These are phyloP conservation scores for Lonicera japonica DNA, from an alignment of 129 eudicot genomes.

Conservation along the genomic window DNA sequence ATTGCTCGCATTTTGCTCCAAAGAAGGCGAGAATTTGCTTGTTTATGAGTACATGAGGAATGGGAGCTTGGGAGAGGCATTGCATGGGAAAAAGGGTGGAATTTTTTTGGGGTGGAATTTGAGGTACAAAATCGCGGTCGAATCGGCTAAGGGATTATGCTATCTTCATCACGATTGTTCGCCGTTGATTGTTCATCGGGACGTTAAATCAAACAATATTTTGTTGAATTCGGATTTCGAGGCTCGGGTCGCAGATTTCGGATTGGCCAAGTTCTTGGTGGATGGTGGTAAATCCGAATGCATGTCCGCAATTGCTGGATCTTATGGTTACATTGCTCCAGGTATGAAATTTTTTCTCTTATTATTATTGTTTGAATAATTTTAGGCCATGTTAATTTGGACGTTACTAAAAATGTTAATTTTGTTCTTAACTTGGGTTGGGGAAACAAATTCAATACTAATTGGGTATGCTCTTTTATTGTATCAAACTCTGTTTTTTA, in stretches of 20 bases:
- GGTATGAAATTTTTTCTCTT: conserved; percentile 19
- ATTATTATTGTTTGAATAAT: not conserved
- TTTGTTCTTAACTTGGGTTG: too few species aligned
- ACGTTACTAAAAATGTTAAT: too few species aligned
- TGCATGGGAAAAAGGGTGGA: conserved; percentile 47
- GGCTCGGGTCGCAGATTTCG: conserved; percentile 60
- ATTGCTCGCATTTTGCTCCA: conserved; percentile 47
- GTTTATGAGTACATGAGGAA: conserved; percentile 63
- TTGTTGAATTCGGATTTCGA: conserved; percentile 33
- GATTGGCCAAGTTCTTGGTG: conserved; percentile 48
- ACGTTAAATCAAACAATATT: conserved; percentile 55
- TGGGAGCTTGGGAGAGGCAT: conserved; percentile 54
- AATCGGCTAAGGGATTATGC: conserved; percentile 48
- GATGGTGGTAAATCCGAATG: conserved; percentile 48
- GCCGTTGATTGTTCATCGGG: conserved; percentile 50
- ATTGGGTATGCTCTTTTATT: too few species aligned
- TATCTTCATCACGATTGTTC: conserved; percentile 61
- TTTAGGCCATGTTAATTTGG: too few species aligned
- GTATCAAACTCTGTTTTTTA: too few species aligned
- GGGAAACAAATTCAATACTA: too few species aligned
- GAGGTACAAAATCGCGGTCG: conserved; percentile 47
- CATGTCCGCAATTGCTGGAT: conserved; percentile 61
- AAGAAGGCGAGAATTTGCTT: conserved; percentile 39
- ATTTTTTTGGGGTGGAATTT: conserved; percentile 38
- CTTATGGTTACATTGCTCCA: conserved; percentile 65